These are phyloP conservation scores for Kodamaea leandrae DNA, from an alignment of 805 yeast genomes.

Conservation along the genomic window DNA sequence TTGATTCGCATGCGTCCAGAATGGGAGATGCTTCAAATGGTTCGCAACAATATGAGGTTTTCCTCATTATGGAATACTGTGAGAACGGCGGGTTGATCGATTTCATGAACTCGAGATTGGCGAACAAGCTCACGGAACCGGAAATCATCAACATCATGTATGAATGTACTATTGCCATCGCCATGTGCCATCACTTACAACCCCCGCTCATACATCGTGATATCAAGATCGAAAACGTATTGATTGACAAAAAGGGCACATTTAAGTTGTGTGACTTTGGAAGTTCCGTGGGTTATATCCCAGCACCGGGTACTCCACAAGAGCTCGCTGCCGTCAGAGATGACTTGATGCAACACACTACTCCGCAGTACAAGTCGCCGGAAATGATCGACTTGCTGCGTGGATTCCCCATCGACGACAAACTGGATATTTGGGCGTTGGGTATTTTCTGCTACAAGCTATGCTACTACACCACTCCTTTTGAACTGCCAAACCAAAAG, in stretches of 20 bases:
- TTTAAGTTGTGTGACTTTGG: conserved; percentile 83
- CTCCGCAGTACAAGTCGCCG: conserved; percentile 83
- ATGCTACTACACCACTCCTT: conserved; percentile 81
- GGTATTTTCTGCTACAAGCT: conserved; percentile 76
- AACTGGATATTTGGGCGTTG: conserved; percentile 82
- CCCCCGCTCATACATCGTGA: conserved; percentile 79
- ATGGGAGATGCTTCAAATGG: conserved; percentile 24
- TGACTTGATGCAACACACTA: conserved; percentile 74
- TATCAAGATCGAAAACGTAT: conserved; percentile 78
- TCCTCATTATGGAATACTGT: conserved; percentile 78
- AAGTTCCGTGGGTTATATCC: conserved; percentile 62
- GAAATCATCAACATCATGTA: conserved; percentile 69
- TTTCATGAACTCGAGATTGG: conserved; percentile 71
- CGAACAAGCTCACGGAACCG: conserved; percentile 60
- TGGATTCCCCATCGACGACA: conserved; percentile 73
- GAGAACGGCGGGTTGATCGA: conserved; percentile 73
- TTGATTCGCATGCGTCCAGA: conserved; percentile 92
- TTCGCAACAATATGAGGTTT: conserved; percentile 68
- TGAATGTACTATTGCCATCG: conserved; percentile 69
- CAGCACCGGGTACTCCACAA: conserved; percentile 60
- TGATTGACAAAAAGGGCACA: conserved; percentile 54
- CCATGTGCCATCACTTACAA: conserved; percentile 68
- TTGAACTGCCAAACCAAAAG: conserved; percentile 50
- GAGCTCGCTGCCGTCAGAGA: conserved; percentile 60
- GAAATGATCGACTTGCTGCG: conserved; percentile 76